Conservation (phyloP, 768 basidiomycete genomes). For the Kwoniella pini region DNA sequence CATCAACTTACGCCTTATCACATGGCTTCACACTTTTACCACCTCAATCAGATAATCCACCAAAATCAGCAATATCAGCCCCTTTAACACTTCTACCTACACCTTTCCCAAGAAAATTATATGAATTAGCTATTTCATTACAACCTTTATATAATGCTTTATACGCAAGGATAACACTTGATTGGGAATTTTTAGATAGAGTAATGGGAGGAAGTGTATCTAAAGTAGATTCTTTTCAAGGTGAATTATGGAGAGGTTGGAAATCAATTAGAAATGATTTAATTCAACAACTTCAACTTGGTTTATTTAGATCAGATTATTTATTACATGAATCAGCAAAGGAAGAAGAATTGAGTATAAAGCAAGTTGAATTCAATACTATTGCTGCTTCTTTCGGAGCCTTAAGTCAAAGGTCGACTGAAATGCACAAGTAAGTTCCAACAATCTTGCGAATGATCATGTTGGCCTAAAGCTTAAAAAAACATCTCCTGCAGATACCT, state of each 20-base stretch:
- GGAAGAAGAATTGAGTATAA: conserved; percentile 58
- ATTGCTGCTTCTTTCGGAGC: conserved; percentile 88
- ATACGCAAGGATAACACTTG: conserved; percentile 79
- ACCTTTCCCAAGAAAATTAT: conserved; percentile 74
- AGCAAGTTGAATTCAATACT: conserved; percentile 98
- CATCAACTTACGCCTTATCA: conserved; percentile 79
- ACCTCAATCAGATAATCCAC: conserved; percentile 33
- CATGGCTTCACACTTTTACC: conserved; percentile 67
- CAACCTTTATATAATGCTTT: conserved; percentile 80
- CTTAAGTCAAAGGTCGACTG: conserved; percentile 58
- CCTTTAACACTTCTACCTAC: conserved; percentile 86
- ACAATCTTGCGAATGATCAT: no score
- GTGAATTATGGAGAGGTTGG: conserved; percentile 84
- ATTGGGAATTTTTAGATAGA: conserved; percentile 74
- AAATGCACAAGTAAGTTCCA: conserved; percentile 76
- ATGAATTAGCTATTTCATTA: conserved; percentile 65
- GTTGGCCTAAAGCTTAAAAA: no score
- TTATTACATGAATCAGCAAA: conserved; percentile 66
- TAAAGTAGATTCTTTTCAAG: conserved; percentile 81
- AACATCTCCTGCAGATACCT: conserved; percentile 64
- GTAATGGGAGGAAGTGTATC: conserved; percentile 85
- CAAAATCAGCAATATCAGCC: conserved; percentile 78
- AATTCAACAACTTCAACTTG: conserved; percentile 73
- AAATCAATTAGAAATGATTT: conserved; percentile 68
- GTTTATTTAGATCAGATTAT: conserved; percentile 93